These are phyloP conservation scores for Trypethelium eluteriae DNA, from an alignment of 495 filamentous ascomycete species.

Conservation along the genomic window DNA sequence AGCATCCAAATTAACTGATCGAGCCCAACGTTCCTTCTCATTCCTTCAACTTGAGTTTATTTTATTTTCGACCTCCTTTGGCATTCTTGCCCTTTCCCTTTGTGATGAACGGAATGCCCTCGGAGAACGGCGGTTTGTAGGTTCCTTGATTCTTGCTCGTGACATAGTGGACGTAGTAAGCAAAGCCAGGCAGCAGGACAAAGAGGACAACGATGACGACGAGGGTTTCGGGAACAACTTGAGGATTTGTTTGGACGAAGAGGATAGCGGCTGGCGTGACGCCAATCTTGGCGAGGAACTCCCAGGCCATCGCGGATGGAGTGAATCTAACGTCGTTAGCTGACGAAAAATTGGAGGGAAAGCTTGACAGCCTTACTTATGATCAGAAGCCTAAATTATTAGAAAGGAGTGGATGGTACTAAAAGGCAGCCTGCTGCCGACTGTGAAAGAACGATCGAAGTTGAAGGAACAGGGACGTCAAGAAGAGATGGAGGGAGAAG, in stretches of 20 bases:
- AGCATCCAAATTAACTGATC: background rate
- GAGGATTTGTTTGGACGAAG: slow-evolving; percentile 7
- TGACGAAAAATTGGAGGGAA: background rate
- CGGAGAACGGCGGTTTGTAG: slow-evolving; percentile 2
- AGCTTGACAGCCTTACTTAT: background rate
- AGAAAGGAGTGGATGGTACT: background rate
- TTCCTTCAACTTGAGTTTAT: background rate
- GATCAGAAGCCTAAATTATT: background rate
- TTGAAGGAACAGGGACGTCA: background rate
- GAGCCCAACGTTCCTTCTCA: background rate
- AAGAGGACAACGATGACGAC: slow-evolving; percentile 9
- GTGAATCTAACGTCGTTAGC: background rate
- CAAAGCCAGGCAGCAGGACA: slow-evolving; percentile 1
- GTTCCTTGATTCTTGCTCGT: slow-evolving; percentile 11
- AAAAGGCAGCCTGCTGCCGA: slow-evolving; percentile 7
- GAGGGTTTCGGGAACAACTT: slow-evolving; percentile 6
- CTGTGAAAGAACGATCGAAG: background rate
- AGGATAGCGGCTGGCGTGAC: slow-evolving; percentile 10
- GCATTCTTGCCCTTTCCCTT: slow-evolving; percentile 11
- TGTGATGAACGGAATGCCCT: slow-evolving; percentile 11
- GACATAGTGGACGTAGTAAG: slow-evolving; percentile 9
- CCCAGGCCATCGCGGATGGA: background rate
- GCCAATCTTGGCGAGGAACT: slow-evolving; percentile 8
- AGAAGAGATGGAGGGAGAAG: slow-evolving; percentile 1
- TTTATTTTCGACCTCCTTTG: background rate